A percentile compares a stretch with the other conserved stretches of the same genome.
These are phyloP conservation scores for Fragilariopsis cylindrus DNA, from an alignment of 108 stramenopile species.

Conservation along the genomic window DNA sequence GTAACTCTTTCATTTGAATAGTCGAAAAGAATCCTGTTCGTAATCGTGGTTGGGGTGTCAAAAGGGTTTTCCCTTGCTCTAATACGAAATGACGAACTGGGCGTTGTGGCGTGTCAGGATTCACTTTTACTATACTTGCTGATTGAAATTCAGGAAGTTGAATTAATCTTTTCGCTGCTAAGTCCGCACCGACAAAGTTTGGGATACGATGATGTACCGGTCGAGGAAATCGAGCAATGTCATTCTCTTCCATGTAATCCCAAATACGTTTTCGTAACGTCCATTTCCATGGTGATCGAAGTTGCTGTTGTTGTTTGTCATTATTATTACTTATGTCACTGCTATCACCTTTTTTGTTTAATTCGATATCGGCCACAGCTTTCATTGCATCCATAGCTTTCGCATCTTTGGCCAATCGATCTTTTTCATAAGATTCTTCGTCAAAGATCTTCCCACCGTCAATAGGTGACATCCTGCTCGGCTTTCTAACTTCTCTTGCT, in stretches of 20 bases:
- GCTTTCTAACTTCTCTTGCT: too few species aligned
- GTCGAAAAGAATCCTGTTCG: constrained; percentile 74
- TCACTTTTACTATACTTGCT: constrained; percentile 58
- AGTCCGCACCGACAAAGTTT: constrained; percentile 63
- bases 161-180: constrained; percentile 48
- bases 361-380: constrained; percentile 46
- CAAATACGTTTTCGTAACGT: constrained; percentile 66
- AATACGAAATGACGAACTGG: constrained; percentile 55
- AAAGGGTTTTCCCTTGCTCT: constrained; percentile 54
- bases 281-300: constrained; percentile 82
- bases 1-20: constrained; percentile 38
- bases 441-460: constrained; percentile 24
- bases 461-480: background rate
- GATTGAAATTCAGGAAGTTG: constrained; percentile 54
- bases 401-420: constrained; percentile 58
- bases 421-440: constrained; percentile 47
- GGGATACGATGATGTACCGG: constrained; percentile 79
- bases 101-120: constrained; percentile 73
- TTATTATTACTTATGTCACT: too few species aligned
- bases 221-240: constrained; percentile 61
- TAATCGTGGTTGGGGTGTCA: constrained; percentile 71
- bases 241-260: constrained; percentile 65
- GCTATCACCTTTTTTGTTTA: constrained; percentile 25
- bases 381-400: constrained; percentile 71
- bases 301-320: background rate